Percentiles rank a stretch among this genome's conserved stretches.
Evolutionary conservation across 441 rosid genomes (phyloP).

Genomic region (Manihot esculenta): DNA sequence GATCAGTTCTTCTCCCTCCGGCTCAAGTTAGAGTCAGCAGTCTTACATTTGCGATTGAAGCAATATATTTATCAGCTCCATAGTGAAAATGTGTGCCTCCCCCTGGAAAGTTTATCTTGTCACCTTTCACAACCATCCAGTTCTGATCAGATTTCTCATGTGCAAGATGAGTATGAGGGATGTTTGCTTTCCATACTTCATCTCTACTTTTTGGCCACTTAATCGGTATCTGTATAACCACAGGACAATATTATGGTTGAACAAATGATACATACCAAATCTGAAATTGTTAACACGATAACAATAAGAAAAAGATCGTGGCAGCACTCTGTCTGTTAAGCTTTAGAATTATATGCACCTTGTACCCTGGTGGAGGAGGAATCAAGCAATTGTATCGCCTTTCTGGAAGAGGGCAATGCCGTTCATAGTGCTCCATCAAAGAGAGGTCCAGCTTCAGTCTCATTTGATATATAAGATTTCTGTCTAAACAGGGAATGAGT

Average conservation of each 20-base stretch:
- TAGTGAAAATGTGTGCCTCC: constrained; percentile 99
- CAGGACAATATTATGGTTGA: constrained; percentile 7
- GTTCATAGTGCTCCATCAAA: constrained; percentile 97
- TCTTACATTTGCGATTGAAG: constrained; percentile 91
- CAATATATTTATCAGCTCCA: constrained; percentile 97
- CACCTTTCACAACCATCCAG: constrained; percentile 99
- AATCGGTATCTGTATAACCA: constrained; percentile 68
- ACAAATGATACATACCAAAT: not conserved
- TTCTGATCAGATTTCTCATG: constrained; percentile 98
- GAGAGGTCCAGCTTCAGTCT: constrained; percentile 95
- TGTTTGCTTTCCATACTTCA: constrained; percentile 99
- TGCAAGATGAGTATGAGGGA: constrained; percentile 99
- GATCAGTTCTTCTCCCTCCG: not conserved
- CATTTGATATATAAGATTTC: constrained; percentile 88
- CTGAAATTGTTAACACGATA: not conserved
- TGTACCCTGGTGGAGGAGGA: constrained; percentile 96
- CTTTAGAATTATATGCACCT: constrained; percentile 42
- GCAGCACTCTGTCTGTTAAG: constrained; percentile 7
- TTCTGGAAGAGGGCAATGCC: constrained; percentile 95
- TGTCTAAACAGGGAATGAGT: constrained; percentile 93
- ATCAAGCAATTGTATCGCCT: constrained; percentile 92
- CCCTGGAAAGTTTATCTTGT: constrained; percentile 87
- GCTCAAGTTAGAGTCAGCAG: constrained; percentile 8
- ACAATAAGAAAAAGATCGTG: not conserved
- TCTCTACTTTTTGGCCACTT: constrained; percentile 99